Conservation (phyloP, 768 basidiomycete species). For the Asterophora lycoperdoides region DNA sequence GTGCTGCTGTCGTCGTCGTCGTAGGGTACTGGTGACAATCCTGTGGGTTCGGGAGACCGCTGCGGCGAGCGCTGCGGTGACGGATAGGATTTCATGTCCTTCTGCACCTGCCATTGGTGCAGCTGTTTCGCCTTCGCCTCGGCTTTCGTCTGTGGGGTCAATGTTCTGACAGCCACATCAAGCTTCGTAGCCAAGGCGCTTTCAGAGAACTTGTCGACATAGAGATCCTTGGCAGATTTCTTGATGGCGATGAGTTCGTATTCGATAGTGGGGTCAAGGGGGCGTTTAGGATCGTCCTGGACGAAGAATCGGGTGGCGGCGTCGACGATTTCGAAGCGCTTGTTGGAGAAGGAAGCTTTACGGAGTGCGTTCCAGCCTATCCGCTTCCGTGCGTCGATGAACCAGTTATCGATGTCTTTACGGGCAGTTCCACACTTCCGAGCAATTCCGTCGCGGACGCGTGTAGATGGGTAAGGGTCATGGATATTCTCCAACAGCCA, state of each 20-base stretch:
- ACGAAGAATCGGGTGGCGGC: conserved; percentile 35
- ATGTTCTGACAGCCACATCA: conserved; percentile 26
- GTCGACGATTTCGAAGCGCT: conserved; percentile 30
- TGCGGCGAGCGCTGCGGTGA: conserved; percentile 18
- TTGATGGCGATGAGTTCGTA: conserved; percentile 22
- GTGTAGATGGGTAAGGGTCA: conserved; percentile 46
- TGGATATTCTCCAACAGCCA: conserved; percentile 47
- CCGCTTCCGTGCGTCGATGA: conserved; percentile 41
- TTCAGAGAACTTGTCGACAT: too few relatives aligned
- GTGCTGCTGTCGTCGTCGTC: neutral
- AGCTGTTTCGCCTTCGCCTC: too few relatives aligned
- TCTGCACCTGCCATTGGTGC: too few relatives aligned
- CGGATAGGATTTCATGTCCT: too few relatives aligned
- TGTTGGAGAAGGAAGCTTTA: conserved; percentile 27
- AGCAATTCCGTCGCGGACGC: conserved; percentile 27
- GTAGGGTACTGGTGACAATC: neutral
- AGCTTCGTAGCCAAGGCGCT: conserved; percentile 22
- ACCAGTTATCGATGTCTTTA: conserved; percentile 43
- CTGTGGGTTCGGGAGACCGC: conserved; percentile 10
- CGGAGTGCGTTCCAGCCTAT: conserved; percentile 50
- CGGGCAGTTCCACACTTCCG: conserved; percentile 17
- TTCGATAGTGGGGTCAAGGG: conserved; percentile 18
- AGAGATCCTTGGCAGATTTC: conserved; percentile 17
- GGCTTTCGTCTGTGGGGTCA: conserved; percentile 18
- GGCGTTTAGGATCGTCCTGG: conserved; percentile 11